These are phyloP conservation scores for Cryptosporidium sp. DNA, from an alignment of 169 alveolate genomes.

Conservation along the genomic window DNA sequence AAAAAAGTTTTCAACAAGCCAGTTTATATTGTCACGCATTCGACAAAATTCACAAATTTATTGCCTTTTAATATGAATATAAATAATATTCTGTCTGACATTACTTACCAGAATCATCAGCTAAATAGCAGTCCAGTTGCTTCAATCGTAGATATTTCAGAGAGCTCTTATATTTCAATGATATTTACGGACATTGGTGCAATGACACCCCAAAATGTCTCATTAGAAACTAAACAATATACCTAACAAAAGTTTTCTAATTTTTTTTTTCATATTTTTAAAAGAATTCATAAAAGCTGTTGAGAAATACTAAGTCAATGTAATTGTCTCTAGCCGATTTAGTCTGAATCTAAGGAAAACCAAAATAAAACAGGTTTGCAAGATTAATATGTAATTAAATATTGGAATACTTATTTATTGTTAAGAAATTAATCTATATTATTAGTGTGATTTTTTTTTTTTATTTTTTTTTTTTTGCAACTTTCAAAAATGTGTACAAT, in stretches of 20 bases:
- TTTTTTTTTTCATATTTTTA: too few species aligned
- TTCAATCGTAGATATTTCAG: constrained; percentile 50
- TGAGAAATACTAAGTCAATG: too few species aligned
- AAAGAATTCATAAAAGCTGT: too few species aligned
- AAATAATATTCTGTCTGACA: constrained; percentile 27
- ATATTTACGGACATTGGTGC: constrained; percentile 67
- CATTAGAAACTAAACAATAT: constrained; percentile 43
- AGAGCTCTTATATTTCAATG: constrained; percentile 47
- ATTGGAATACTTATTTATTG: not conserved
- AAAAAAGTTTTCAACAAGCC: constrained; percentile 51
- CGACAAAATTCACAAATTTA: constrained; percentile 31
- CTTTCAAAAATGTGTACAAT: constrained; percentile 6
- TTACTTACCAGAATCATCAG: constrained; percentile 36
- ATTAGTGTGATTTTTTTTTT: not conserved
- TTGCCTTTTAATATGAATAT: constrained; percentile 57
- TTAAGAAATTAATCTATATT: not conserved
- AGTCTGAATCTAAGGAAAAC: not conserved
- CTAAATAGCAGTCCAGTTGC: constrained; percentile 28
- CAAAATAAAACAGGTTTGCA: not conserved
- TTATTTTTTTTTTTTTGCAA: not conserved
- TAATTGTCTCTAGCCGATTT: too few species aligned
- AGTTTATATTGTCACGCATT: constrained; percentile 55
- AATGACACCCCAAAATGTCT: constrained; percentile 50
- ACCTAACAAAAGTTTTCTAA: not conserved
- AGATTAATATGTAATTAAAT: not conserved